Evolutionary conservation across 73 alveolate species (phyloP), one percentile per base, ranked within the genome.

Genomic region (Loxodes magnus): DNA sequence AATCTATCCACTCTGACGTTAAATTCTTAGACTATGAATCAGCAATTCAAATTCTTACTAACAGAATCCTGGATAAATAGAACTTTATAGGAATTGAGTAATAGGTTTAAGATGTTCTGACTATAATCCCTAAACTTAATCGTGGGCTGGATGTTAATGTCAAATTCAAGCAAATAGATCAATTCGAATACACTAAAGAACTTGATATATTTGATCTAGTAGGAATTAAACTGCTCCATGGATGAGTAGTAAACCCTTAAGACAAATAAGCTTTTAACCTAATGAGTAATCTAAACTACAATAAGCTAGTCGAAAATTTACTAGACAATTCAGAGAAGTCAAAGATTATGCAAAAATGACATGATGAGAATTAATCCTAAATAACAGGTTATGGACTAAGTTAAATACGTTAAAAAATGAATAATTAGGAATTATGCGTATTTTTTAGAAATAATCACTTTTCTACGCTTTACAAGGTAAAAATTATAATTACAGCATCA

Each of bases 71-170:
- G 1, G 59, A 46, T 10, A 2, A 25, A 22, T 7, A 24, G n/a
- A 25, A 1, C n/a, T 7, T 12, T 21, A 41, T 46, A 46, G n/a
- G n/a, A 24, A 22, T 24, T 46, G 27, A 10, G 6, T 9, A 9
- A 1, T 9, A 24, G n/a, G 1, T 46, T 7, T 10, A 9, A 10
- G 59, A 46, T 12, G 59, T 41, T 2, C 22, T 46, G 7, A n/a
- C 17, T 5, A 7, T 46, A 1, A 46, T 46, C n/a, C 59, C 16
- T 20, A 46, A 46, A 19, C 39, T 22, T 24, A 10, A 16, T 10
- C 27, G n/a, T 1, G 59, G 59, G 26, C 7, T 46, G 27, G 59
- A 46, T 46, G 59, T 46, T 3, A 46, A 46, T 46, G 59, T 46
- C 5, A 46, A 46, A 19, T 46, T 46, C 27, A 30, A 39, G 1